Percentiles rank a stretch among this genome's conserved stretches.
These are phyloP conservation scores for Candida anutae DNA, from an alignment of 1,139 yeast species.

Conservation along the genomic window DNA sequence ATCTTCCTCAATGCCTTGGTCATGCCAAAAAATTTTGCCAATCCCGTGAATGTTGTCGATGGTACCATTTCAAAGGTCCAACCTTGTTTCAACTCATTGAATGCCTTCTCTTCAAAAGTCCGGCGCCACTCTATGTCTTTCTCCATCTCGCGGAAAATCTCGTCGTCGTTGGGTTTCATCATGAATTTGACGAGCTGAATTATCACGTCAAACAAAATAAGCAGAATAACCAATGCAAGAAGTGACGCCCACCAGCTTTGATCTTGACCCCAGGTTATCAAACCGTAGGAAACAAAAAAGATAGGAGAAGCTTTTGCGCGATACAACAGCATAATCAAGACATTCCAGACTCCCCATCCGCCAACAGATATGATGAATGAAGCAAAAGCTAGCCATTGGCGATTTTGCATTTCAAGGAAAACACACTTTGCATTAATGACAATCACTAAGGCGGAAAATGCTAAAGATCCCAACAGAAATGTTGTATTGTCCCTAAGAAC, in stretches of 20 bases:
- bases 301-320: constrained; percentile 50
- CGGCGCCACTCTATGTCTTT: constrained; percentile 59
- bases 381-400: constrained; percentile 65
- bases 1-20: constrained; percentile 7
- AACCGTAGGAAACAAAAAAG: constrained; percentile 66
- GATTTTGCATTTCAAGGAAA: constrained; percentile 75
- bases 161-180: constrained; percentile 67
- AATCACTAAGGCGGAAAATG: constrained; percentile 64
- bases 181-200: constrained; percentile 49
- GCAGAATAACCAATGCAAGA: constrained; percentile 46
- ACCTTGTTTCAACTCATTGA: constrained; percentile 66
- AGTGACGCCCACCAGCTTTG: constrained; percentile 80
- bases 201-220: constrained; percentile 59
- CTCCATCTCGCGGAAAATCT: constrained; percentile 70
- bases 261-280: constrained; percentile 72
- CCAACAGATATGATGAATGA: constrained; percentile 68
- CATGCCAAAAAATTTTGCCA: too few species aligned
- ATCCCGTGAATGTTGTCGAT: constrained; percentile 21
- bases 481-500: constrained; percentile 66
- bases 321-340: constrained; percentile 65
- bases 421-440: constrained; percentile 75
- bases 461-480: constrained; percentile 72
- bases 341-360: constrained; percentile 87
- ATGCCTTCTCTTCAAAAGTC: constrained; percentile 66
- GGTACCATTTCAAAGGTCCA: constrained; percentile 59